These are phyloP conservation scores for Neurospora terricola DNA, from an alignment of 495 filamentous ascomycete species.

Conservation along the genomic window DNA sequence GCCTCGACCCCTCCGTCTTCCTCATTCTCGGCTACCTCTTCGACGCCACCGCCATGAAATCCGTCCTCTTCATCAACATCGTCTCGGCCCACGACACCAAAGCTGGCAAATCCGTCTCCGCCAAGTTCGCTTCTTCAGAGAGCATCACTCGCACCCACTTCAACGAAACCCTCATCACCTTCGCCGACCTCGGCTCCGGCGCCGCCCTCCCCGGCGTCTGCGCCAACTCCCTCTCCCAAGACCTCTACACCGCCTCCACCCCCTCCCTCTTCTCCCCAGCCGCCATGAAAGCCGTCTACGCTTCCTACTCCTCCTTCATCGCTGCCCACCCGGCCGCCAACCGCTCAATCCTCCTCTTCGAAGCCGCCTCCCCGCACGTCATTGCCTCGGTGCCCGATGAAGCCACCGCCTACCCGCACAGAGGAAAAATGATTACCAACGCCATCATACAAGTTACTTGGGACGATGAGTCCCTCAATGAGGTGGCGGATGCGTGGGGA, in stretches of 20 bases:
- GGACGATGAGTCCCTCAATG: not conserved
- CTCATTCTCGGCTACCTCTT: conserved; percentile 17
- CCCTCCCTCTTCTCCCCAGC: not conserved
- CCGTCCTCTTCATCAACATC: not conserved
- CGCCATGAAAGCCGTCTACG: not conserved
- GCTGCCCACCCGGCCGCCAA: not conserved
- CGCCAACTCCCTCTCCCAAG: not conserved
- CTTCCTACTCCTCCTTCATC: not conserved
- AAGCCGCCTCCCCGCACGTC: not conserved
- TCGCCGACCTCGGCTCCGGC: conserved; percentile 61
- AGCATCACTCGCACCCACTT: not conserved
- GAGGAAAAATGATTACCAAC: not conserved
- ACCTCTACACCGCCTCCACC: not conserved
- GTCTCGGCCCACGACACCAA: not conserved
- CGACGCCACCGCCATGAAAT: not conserved
- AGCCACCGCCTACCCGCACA: not conserved
- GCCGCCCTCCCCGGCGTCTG: conserved; percentile 14
- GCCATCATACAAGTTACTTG: not conserved
- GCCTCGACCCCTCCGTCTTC: conserved; percentile 26
- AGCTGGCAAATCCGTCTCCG: not conserved
- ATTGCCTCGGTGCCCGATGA: not conserved
- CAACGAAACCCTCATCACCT: conserved; percentile 47
- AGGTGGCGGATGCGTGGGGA: not conserved
- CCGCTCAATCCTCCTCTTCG: not conserved
- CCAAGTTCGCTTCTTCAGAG: not conserved